Percentiles rank a stretch among this genome's conserved stretches.
phyloP scores from a whole-genome alignment of 352 stramenopile genomes.

The Pythium diclinum region DNA sequence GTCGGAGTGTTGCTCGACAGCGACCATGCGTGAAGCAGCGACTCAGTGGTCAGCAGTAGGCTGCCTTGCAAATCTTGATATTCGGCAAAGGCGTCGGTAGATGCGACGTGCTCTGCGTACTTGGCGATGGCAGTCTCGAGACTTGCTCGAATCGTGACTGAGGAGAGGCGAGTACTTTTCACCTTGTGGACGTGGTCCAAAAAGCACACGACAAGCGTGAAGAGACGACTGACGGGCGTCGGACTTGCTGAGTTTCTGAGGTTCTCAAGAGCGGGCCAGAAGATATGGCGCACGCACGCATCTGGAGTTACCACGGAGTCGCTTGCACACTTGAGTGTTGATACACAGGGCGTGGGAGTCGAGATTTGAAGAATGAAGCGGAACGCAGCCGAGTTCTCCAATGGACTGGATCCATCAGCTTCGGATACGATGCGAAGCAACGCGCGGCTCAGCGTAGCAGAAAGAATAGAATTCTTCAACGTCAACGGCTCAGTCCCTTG shows the following conservation, averaged over 20 bases:
- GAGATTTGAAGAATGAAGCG: conserved; percentile 13
- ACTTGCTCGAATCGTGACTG: background rate
- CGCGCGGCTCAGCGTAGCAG: background rate
- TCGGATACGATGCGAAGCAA: background rate
- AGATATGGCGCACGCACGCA: background rate
- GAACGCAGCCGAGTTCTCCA: background rate
- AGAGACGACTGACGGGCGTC: background rate
- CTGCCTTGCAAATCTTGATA: background rate
- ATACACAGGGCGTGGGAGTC: background rate
- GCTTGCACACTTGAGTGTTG: background rate
- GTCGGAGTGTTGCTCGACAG: background rate
- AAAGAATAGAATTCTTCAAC: background rate
- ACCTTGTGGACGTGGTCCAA: background rate
- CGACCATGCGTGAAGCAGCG: background rate
- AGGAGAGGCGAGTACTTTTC: background rate
- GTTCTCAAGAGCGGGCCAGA: background rate
- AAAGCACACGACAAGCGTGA: background rate
- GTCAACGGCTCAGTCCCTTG: background rate
- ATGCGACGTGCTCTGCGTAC: background rate
- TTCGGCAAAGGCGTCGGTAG: background rate
- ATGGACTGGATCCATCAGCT: background rate
- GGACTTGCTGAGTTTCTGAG: background rate
- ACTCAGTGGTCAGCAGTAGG: background rate
- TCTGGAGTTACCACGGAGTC: background rate
- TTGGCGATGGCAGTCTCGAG: background rate